Conservation (phyloP, 768 basidiomycete species). For the Trametes elegans region DNA sequence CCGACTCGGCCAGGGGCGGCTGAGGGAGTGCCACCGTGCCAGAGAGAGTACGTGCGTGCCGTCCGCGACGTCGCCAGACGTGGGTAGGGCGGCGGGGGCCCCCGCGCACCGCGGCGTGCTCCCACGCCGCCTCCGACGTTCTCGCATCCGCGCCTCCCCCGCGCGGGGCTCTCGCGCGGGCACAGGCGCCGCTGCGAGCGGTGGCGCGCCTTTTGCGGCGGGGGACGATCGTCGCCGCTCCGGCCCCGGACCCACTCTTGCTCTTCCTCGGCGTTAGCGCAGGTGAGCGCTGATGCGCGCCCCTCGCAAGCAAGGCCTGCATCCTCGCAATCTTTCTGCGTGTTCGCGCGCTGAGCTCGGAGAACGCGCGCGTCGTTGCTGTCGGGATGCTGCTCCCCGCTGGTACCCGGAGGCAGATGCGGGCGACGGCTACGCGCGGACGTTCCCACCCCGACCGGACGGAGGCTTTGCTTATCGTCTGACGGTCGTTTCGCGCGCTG, state of each 20-base stretch:
- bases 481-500: too few species aligned
- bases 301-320: too few species aligned
- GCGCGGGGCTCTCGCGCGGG: not conserved
- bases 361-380: not conserved
- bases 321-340: not conserved
- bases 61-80: constrained; percentile 9
- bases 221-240: constrained; percentile 14
- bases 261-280: not conserved
- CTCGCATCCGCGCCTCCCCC: constrained; percentile 4
- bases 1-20: too few species aligned
- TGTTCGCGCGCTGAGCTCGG: not conserved
- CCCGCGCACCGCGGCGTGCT: constrained; percentile 10
- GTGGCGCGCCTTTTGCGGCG: not conserved
- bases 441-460: constrained; percentile 7
- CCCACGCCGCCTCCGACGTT: constrained; percentile 13
- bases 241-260: not conserved
- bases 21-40: too few species aligned
- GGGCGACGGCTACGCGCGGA: constrained; percentile 2
- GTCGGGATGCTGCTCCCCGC: not conserved
- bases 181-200: not conserved
- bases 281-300: not conserved
- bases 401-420: not conserved
- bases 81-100: constrained; percentile 6
- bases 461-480: constrained; percentile 13
- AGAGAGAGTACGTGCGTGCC: too few species aligned